Evolutionary conservation across 352 stramenopile species (phyloP).

Genomic region (Globisporangium sylvaticum): DNA sequence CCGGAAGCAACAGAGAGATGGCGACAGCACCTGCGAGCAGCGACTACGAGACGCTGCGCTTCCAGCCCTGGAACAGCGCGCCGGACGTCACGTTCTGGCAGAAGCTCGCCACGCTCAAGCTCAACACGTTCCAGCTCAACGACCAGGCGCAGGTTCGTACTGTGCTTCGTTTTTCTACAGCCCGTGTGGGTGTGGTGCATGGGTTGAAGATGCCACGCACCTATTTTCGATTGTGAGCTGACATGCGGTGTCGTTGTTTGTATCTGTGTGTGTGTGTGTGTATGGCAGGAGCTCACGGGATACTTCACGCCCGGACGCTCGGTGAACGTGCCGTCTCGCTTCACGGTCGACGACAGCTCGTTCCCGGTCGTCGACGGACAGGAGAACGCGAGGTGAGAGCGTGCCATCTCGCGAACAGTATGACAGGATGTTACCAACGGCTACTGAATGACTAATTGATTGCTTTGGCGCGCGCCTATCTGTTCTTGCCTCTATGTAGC

Average conservation of each 20-base stretch:
- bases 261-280: neutral
- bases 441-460: neutral
- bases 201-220: neutral
- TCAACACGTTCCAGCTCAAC: conserved; percentile 77
- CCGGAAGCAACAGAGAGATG: neutral
- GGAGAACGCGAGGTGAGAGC: conserved; percentile 4
- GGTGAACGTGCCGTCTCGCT: conserved; percentile 53
- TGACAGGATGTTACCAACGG: neutral
- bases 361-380: conserved; percentile 28
- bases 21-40: conserved; percentile 1
- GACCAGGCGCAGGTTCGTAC: conserved; percentile 55
- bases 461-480: neutral
- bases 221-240: neutral
- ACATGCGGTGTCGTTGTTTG: neutral
- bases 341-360: conserved; percentile 72
- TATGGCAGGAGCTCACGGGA: conserved; percentile 38
- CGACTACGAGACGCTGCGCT: conserved; percentile 54
- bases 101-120: conserved; percentile 68
- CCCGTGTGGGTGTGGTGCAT: neutral
- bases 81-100: conserved; percentile 85
- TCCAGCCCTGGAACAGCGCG: conserved; percentile 79
- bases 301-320: conserved; percentile 69
- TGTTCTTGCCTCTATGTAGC: conserved; percentile 4
- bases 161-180: neutral
- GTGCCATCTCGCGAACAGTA: neutral